A percentile compares a stretch with the other conserved stretches of the same genome.
These are phyloP conservation scores for Entelexis sorbosivorans DNA, from an alignment of 1,139 yeast genomes.

Conservation along the genomic window DNA sequence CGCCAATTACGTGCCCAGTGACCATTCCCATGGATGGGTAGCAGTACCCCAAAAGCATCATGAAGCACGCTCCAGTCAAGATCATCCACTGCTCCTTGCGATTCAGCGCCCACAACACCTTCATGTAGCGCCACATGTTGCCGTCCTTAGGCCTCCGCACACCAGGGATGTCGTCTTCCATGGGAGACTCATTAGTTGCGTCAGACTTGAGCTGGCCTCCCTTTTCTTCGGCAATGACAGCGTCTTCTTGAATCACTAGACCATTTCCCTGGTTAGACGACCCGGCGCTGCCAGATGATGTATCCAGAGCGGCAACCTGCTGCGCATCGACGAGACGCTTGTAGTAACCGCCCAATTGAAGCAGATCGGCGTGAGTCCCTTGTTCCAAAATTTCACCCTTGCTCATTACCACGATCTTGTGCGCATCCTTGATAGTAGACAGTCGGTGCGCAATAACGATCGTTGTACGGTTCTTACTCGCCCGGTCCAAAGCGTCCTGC, in stretches of 20 bases:
- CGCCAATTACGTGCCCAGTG: slow-evolving; percentile 32
- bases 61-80: slow-evolving; percentile 28
- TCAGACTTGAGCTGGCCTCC: background rate
- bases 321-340: slow-evolving; percentile 33
- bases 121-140: slow-evolving; percentile 9
- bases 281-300: background rate
- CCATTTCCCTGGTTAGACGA: slow-evolving; percentile 6
- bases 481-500: slow-evolving; percentile 44
- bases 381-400: slow-evolving; percentile 35
- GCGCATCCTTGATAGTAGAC: slow-evolving; percentile 52
- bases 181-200: background rate
- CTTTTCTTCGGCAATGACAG: slow-evolving; percentile 10
- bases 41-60: slow-evolving; percentile 33
- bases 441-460: slow-evolving; percentile 67
- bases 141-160: slow-evolving; percentile 14
- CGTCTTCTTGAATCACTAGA: slow-evolving; percentile 21
- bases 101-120: slow-evolving; percentile 24
- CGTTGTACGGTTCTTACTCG: slow-evolving; percentile 58
- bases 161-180: slow-evolving; percentile 21
- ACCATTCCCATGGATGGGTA: slow-evolving; percentile 35
- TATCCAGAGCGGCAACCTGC: slow-evolving; percentile 17
- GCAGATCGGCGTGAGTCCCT: slow-evolving; percentile 35
- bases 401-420: slow-evolving; percentile 37
- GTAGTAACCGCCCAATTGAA: slow-evolving; percentile 30
- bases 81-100: slow-evolving; percentile 26